These are phyloP conservation scores for Kandelia obovata DNA, from an alignment of 345 rosid species.

Conservation along the genomic window DNA sequence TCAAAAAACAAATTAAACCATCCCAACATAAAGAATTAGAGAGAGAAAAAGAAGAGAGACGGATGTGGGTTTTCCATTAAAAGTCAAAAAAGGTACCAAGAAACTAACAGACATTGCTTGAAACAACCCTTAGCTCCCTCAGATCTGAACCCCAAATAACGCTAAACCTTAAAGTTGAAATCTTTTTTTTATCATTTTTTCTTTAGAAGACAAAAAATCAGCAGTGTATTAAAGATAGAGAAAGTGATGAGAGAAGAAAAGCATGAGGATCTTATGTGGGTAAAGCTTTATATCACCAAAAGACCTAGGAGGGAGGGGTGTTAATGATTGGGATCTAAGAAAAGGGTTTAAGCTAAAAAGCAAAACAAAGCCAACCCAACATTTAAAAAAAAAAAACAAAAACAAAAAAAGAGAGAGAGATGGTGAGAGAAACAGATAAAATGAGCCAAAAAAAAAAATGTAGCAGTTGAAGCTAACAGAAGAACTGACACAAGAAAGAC, in stretches of 20 bases:
- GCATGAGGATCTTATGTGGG: slow-evolving; percentile 18
- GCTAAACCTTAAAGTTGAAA: not conserved
- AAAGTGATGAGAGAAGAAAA: not conserved
- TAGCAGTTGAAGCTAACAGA: not conserved
- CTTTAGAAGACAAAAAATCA: not conserved
- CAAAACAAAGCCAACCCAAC: not conserved
- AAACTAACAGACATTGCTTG: slow-evolving; percentile 25
- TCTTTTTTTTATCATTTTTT: not conserved
- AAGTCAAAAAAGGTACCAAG: slow-evolving; percentile 26
- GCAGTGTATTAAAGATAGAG: not conserved
- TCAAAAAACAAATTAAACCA: slow-evolving; percentile 1
- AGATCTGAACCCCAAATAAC: slow-evolving; percentile 43
- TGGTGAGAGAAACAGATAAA: not conserved
- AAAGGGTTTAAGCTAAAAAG: slow-evolving; percentile 16
- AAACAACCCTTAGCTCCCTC: slow-evolving; percentile 32
- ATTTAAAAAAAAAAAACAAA: slow-evolving; percentile 18
- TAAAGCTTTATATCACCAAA: slow-evolving; percentile 1
- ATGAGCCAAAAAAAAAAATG: too few species aligned
- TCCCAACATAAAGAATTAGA: slow-evolving; percentile 5
- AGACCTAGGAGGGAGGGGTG: slow-evolving; percentile 1
- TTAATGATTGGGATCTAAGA: slow-evolving; percentile 42
- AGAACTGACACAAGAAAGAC: slow-evolving; percentile 5
- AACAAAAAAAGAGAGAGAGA: slow-evolving; percentile 14
- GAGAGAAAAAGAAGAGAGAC: slow-evolving; percentile 15
- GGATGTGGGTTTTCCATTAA: slow-evolving; percentile 9